Conservation (phyloP, 768 basidiomycete species). For the Coprinopsis cinerea region DNA sequence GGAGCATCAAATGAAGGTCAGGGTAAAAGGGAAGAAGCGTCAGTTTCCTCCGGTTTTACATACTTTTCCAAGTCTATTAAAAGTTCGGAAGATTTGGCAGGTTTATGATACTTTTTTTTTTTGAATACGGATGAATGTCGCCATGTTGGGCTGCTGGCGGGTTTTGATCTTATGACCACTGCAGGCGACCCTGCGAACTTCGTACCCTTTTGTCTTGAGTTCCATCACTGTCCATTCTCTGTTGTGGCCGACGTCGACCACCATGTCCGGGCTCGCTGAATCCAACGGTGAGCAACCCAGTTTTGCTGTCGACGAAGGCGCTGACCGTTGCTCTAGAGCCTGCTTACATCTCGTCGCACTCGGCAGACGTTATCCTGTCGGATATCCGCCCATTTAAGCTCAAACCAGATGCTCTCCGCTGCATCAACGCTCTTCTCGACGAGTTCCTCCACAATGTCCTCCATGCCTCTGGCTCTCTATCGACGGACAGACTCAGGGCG, state of each 20-base stretch:
- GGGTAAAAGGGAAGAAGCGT: no score
- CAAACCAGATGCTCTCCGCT: slow-evolving; percentile 67
- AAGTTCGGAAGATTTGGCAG: no score
- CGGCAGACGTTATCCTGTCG: slow-evolving; percentile 87
- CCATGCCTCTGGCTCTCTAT: slow-evolving; percentile 56
- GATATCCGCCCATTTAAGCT: slow-evolving; percentile 91
- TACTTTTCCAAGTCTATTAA: no score
- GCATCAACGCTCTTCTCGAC: slow-evolving; percentile 78
- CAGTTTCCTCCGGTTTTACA: no score
- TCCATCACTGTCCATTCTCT: slow-evolving; percentile 14
- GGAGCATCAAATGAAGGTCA: no score
- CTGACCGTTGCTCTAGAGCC: slow-evolving; percentile 39
- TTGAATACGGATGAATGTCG: no score
- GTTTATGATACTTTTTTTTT: no score
- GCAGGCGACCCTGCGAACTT: slow-evolving; percentile 4
- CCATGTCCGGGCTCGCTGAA: slow-evolving; percentile 41
- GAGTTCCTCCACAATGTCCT: slow-evolving; percentile 77
- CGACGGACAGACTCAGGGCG: slow-evolving; percentile 67
- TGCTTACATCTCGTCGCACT: slow-evolving; percentile 73
- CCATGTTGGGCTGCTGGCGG: no score
- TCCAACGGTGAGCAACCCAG: slow-evolving; percentile 32
- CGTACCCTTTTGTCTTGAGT: slow-evolving; percentile 15
- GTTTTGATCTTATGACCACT: no score
- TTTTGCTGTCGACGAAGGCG: slow-evolving; percentile 5
- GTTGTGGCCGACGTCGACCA: slow-evolving; percentile 19